Conservation (phyloP, 148 eudicot species). For the Nepenthes mirabilis region DNA sequence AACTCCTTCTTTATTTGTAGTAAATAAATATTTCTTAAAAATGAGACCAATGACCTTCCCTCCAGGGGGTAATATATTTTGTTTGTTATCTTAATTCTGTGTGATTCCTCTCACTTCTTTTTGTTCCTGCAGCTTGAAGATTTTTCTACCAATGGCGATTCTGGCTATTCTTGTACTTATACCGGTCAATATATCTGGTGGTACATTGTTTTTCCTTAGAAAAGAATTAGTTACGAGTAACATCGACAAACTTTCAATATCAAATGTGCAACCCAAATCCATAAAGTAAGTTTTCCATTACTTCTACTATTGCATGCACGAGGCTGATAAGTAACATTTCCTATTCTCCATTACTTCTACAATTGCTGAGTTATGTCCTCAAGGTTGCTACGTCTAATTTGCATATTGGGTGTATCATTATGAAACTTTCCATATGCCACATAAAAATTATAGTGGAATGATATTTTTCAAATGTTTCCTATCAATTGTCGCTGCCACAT, state of each 20-base stretch:
- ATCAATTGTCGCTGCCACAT: too few relatives aligned
- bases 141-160: slow-evolving; percentile 64
- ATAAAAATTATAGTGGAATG: too few relatives aligned
- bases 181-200: slow-evolving; percentile 76
- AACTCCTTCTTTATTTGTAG: too few relatives aligned
- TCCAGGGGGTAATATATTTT: too few relatives aligned
- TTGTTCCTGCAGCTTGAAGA: slow-evolving; percentile 48
- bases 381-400: too few relatives aligned
- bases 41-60: too few relatives aligned
- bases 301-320: neutral
- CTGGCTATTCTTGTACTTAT: slow-evolving; percentile 70
- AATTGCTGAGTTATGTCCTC: too few relatives aligned
- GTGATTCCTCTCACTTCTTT: neutral
- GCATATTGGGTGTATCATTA: too few relatives aligned
- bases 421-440: too few relatives aligned
- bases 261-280: slow-evolving; percentile 78
- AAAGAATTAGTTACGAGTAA: slow-evolving; percentile 70
- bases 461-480: too few relatives aligned
- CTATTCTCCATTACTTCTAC: neutral
- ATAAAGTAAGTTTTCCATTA: slow-evolving; percentile 33
- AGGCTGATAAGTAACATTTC: neutral
- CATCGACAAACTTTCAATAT: slow-evolving; percentile 93
- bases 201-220: slow-evolving; percentile 55
- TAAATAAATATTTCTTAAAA: too few relatives aligned
- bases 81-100: too few relatives aligned